These are phyloP conservation scores for Mycena leptocephala DNA, from an alignment of 768 basidiomycete genomes.

Conservation along the genomic window DNA sequence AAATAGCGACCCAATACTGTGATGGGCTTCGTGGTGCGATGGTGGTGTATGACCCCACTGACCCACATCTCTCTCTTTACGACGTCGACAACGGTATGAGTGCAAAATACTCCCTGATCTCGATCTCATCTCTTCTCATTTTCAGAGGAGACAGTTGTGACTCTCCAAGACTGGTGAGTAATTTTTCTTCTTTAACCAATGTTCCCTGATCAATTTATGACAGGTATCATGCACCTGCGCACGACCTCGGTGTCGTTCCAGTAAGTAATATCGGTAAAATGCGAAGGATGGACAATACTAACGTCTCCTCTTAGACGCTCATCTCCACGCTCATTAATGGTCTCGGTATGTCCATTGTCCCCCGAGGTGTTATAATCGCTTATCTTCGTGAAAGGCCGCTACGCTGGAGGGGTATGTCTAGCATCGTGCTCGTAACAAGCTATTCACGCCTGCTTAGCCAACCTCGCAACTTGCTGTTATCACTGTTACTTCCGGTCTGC, in stretches of 20 bases:
- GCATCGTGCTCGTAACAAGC: no score
- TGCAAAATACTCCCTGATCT: neutral
- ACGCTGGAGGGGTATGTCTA: constrained; percentile 10
- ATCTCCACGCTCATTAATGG: constrained; percentile 48
- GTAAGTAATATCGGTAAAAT: neutral
- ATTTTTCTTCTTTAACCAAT: neutral
- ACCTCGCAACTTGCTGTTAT: constrained; percentile 50
- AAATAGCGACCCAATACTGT: constrained; percentile 57
- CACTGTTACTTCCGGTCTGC: constrained; percentile 48
- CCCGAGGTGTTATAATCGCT: no score
- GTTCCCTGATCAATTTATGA: neutral
- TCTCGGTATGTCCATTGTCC: constrained; percentile 37
- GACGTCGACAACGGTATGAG: constrained; percentile 24
- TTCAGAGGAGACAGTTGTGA: constrained; percentile 42
- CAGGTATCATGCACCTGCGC: constrained; percentile 20
- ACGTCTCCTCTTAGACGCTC: constrained; percentile 7
- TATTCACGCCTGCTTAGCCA: neutral
- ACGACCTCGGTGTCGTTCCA: neutral
- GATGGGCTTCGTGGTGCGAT: constrained; percentile 63
- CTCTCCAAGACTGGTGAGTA: constrained; percentile 48
- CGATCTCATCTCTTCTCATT: neutral
- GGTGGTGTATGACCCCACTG: constrained; percentile 55
- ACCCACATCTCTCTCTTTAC: constrained; percentile 45
- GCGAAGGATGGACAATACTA: neutral
- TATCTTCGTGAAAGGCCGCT: neutral